Percentiles rank a stretch among this genome's conserved stretches.
Conservation (phyloP, 78 protist genomes). For the Polysphondylium violaceum region DNA sequence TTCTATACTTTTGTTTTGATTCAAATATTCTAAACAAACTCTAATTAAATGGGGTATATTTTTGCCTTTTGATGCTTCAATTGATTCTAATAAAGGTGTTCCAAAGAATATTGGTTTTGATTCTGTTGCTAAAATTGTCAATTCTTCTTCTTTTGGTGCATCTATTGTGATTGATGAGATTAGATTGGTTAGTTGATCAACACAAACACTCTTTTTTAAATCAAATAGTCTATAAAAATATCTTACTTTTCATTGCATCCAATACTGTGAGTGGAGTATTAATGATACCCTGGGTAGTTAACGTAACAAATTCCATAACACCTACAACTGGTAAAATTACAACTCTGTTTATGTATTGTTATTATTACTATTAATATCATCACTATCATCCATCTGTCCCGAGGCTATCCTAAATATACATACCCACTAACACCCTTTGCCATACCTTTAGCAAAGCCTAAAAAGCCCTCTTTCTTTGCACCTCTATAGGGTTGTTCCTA, state of each 20-base stretch:
- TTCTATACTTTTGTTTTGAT: background rate
- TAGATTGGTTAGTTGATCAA: no score
- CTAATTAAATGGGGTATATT: slow-evolving; percentile 40
- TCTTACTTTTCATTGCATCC: slow-evolving; percentile 62
- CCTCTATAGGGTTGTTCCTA: slow-evolving; percentile 43
- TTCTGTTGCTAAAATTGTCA: slow-evolving; percentile 7
- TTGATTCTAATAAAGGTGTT: slow-evolving; percentile 10
- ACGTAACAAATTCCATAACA: slow-evolving; percentile 28
- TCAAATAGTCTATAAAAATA: no score
- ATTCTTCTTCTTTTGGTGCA: slow-evolving; percentile 58
- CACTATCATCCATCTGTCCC: no score
- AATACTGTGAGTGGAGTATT: slow-evolving; percentile 61
- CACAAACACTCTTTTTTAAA: no score
- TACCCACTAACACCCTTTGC: slow-evolving; percentile 65
- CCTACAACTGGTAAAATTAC: slow-evolving; percentile 71
- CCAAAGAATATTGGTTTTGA: slow-evolving; percentile 41
- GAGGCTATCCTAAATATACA: background rate
- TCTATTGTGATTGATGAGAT: background rate
- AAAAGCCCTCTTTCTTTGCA: slow-evolving; percentile 45
- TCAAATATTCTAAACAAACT: slow-evolving; percentile 39
- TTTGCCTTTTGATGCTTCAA: slow-evolving; percentile 13
- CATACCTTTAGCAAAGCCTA: slow-evolving; percentile 58
- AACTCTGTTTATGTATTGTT: background rate
- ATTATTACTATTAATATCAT: background rate
- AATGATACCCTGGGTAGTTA: slow-evolving; percentile 51